Evolutionary conservation across 1,139 yeast species (phyloP), one percentile per base, ranked within the genome.

Genomic region (Pichia sp.): DNA sequence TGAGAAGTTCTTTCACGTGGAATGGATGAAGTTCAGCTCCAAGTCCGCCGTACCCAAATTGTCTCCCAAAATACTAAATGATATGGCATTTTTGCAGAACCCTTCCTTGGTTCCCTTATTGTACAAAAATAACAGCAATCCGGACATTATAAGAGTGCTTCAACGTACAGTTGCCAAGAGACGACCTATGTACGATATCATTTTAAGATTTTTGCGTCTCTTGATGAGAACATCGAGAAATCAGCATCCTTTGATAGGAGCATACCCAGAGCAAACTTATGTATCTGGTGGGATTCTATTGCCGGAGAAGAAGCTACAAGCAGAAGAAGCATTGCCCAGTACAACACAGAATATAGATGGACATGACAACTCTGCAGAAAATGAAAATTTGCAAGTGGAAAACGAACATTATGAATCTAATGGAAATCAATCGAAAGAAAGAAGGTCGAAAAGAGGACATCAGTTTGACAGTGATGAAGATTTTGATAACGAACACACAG

Each of bases 191-290:
- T 46, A 51, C 22, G 44, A 34, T 31, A 47, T 44, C 2, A 54
- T 55, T 37, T 40, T 52, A 7, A 52, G 48, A 13, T 49, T 56
- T 21, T 44, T 53, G 3, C 53, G 23, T 34, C 47, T 53, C 19
- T 22, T 55, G 13, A 41, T 56, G 41, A 47, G 57, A 44, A 48
- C 48, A 8, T 55, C 54, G 10, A 44, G 51, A 47, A 46, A 46
- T 19, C 49, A 47, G 31, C 44, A 46, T 22, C 53, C 56, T 3
- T 16, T 48, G 13, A 36, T 31, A 12, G 52, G 52, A n/a, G 51
- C 49, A 4, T 55, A 47, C 19, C 59, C 59, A 2, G 59, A 56
- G 44, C 54, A 50, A 41, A 28, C 34, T 25, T 50, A 47, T 34
- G 44, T 50, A 10, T 47, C 49, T 18, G 43, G 46, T 31, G 49